Evolutionary conservation across 2,329 filamentous ascomycete species (phyloP).

Genomic region (Macrophomina pseudophaseolina): DNA sequence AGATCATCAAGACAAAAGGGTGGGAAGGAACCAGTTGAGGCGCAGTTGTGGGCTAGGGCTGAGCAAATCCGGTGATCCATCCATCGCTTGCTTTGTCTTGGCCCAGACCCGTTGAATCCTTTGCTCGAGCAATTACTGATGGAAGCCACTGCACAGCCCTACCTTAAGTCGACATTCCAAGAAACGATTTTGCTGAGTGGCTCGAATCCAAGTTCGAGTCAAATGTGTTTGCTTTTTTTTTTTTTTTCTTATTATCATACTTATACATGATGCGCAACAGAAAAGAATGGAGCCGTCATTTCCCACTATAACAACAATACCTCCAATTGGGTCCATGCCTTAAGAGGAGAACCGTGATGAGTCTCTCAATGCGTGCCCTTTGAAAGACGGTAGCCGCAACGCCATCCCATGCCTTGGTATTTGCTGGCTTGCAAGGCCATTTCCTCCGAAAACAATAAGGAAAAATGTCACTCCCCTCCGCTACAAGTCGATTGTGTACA

Average conservation of each 20-base stretch:
- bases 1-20: constrained; percentile 2
- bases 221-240: not conserved
- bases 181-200: not conserved
- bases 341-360: not conserved
- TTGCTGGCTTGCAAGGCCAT: not conserved
- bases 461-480: not conserved
- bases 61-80: not conserved
- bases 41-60: not conserved
- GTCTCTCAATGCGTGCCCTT: not conserved
- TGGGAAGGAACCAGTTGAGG: not conserved
- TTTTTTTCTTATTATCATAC: not conserved
- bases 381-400: not conserved
- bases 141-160: no score
- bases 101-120: not conserved
- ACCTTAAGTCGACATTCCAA: not conserved
- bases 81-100: not conserved
- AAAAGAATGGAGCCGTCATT: not conserved
- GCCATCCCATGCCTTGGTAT: constrained; percentile 19
- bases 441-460: not conserved
- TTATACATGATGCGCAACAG: constrained; percentile 4
- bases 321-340: not conserved
- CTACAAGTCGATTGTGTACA: not conserved
- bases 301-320: not conserved
- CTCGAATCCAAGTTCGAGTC: not conserved
- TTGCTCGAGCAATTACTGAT: not conserved